phyloP scores from a whole-genome alignment of 805 yeast species.

The Kodamaea leandrae region DNA sequence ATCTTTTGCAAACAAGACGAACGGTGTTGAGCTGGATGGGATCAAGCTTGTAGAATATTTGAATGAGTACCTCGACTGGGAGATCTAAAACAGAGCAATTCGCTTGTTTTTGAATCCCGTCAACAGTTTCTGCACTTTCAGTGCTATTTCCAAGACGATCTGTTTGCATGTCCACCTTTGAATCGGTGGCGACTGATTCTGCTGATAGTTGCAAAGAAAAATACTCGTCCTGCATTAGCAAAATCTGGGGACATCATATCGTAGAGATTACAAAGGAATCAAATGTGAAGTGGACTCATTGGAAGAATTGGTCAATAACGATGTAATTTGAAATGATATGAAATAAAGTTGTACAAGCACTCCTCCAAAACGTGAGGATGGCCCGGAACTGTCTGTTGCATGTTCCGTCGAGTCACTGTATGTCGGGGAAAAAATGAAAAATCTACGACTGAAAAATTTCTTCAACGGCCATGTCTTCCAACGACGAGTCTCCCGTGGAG shows the following conservation, averaged over 20 bases:
- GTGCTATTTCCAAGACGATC: conserved; percentile 2
- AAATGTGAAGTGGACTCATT: too few species aligned
- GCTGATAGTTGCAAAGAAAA: not conserved
- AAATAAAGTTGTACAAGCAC: too few species aligned
- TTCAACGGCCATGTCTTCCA: conserved; percentile 3
- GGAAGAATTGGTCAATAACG: too few species aligned
- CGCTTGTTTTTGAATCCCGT: not conserved
- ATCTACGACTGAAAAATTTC: not conserved
- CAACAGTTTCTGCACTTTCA: too few species aligned
- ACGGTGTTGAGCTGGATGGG: conserved; percentile 40
- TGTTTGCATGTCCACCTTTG: not conserved
- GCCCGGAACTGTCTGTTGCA: too few species aligned
- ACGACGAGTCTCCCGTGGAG: conserved; percentile 4
- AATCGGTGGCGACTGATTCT: not conserved
- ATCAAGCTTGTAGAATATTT: conserved; percentile 46
- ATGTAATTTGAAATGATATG: too few species aligned
- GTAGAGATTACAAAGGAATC: too few species aligned
- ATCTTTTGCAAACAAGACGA: conserved; percentile 46
- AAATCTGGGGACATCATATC: not conserved
- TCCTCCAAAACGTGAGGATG: too few species aligned
- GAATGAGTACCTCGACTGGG: conserved; percentile 48
- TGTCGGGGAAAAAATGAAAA: conserved; percentile 1
- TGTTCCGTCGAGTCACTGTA: too few species aligned
- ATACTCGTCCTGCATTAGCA: not conserved
- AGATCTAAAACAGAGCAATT: conserved; percentile 28